Base-by-base conservation (phyloP, 805 yeast genomes). In the Starmerella asiatica region DNA sequence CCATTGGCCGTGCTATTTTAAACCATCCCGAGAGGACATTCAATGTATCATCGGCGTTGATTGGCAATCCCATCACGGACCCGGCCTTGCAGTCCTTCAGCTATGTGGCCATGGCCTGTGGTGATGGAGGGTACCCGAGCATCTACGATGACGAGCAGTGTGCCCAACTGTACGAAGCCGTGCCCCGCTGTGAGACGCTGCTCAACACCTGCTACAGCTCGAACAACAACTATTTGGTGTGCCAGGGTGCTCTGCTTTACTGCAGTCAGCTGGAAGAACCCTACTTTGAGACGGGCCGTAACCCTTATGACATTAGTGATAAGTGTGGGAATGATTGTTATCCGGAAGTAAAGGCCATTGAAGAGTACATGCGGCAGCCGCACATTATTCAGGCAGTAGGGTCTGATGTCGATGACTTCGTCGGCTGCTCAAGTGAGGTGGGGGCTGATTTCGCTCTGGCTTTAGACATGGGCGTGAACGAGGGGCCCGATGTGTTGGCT, bases 101-200 rank as follows among this genome's bases (percentile, higher is more conserved):
- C 61, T 81, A 80, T 56, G 77, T 79, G 60, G 93, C 93, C 54
- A 88, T 88, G 96, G 94, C 94, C 5, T 88, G 97, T 61, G 91
- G 94, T 39, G 58, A 70, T 49, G 93, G 94, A 48, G 95, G 94
- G 5, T 75, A 75, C 53, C 77, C 77, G 16, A 65, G 86, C 15
- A 84, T 84, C 2, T 65, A 84, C 47, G 64, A 71, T 15, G 91
- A 83, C 41, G 84, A 79, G 45, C 79, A 79, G 53, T 88, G 98
- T 65, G 70, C 73, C 38, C 62, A 64, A 24, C 76, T 88, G 79
- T 68, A 70, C 41, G 67, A 65, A 37, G 60, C 77, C 34, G 71
- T 80, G 53, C 84, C 83, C 35, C 75, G 88, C 58, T 88, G 98
- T 67, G 65, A 75, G 46, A 62, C 73, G 21, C 69, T 88, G 60